Evolutionary conservation across 257 asterid genomes (phyloP), one percentile per base, ranked within the genome.

Genomic region (Fraxinus cuspidata): DNA sequence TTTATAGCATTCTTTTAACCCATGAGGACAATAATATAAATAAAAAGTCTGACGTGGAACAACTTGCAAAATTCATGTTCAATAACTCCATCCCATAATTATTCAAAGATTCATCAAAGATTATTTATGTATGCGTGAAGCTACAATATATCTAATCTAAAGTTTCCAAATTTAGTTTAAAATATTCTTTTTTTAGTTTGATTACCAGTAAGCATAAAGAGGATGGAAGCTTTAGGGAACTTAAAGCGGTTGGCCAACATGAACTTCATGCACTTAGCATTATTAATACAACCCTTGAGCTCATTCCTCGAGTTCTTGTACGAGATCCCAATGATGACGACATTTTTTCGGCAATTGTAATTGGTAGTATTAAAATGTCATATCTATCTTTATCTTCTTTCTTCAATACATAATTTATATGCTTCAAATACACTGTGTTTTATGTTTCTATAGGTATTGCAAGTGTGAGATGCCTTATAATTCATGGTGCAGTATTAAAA

Each of bases 141-240:
- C 27, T 58, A 31, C 66, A n/a, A 58, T 21, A 58, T 7, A 58
- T 19, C 32, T 60, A 21, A 23, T 21, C 23, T 11, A 53, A 53
- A 53, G 21, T 19, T 9, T 40, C 49, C 15, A 40, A 16, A 53
- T 53, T 53, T 19, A 11, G 19, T 16, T 18, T 5, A 19, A 53
- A 27, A 8, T 27, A n/a, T n/a, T n/a, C n/a, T 0, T 47, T 32
- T 34, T 65, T 69, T 25, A 47, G 49, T 28, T 3, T 49, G 25
- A 53, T 78, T 87, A 95, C 99, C 98, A 3, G 97, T 95, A 16
- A 95, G 97, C 98, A 91, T 86, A 82, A n/a, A n/a, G n/a, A 93
- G 84, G 78, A 95, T 89, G 23, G 97, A 93, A 32, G 97, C 87
- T 16, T 91, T 86, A 6, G 96, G 96, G 73, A 93, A 95, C 78